Base-by-base conservation (phyloP, 2,329 filamentous ascomycete species). In the Metarhizium robertsii region DNA sequence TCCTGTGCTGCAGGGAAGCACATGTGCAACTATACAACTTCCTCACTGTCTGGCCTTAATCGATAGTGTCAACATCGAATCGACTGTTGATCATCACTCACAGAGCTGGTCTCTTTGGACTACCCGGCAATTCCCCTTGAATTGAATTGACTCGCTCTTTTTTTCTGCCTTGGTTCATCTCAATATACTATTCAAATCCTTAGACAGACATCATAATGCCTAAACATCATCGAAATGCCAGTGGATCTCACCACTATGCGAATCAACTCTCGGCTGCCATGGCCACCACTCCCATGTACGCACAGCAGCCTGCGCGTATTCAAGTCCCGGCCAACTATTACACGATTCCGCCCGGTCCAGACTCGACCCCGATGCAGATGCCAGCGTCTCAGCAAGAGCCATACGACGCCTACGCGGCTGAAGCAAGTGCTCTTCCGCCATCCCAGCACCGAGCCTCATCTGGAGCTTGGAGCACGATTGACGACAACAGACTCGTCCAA, bases 401-500 rank as follows among this genome's bases (percentile, higher is more conserved):
- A 48, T 77, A 77, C 61, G 73, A 76, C 18, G 61, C 68, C 8
- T 77, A 76, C 57, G 60, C 68, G 38, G 58, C 63, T 50, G 70
- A 69, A 52, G 55, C 66, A 54, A 57, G 67, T 56, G 53, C 69
- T 65, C 6, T 71, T 65, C 60, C 72, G 71, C 64, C 78, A 73
- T 55, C 75, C 74, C 57, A 81, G 74, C 54, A 79, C 60, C 79
- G 83, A 50, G 74, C 81, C 29, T 82, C 81, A 38, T 83, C 81
- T 0, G 81, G 81, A 8, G 84, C 85, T 1, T 95, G 90, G 90
- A 86, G 81, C 36, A 74, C 80, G 1, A 77, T 83, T 50, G 89
- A 94, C 62, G 90, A 95, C 69, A 79, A 87, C 63, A 82, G 82
- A 42, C 80, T 95, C 47, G 76, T 92, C 59, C 73, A 76, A 47